Evolutionary conservation across 306 rosid genomes (phyloP), one percentile per base, ranked within the genome.

Genomic region (Gastrolobium bilobum): DNA sequence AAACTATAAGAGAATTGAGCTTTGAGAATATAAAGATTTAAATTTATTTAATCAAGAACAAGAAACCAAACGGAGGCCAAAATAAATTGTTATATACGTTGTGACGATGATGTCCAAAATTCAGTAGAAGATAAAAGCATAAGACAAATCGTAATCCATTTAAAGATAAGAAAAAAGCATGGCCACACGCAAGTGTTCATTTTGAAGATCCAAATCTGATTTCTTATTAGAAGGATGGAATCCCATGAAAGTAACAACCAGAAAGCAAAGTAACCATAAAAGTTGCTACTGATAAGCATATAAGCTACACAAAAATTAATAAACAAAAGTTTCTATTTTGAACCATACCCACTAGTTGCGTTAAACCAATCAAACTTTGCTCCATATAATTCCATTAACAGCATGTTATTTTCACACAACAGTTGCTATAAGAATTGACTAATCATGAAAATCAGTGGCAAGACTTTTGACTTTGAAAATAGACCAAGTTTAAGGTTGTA

Each of bases 191-290:
- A 79, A 34, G 53, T 74, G 52, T 81, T 71, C 68, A 65, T 71
- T 43, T 43, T 20, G 59, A 78, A 77, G 75, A 85, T 81, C 88
- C 81, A 73, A 85, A 78, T 81, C 81, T 78, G n/a, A 73, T 52
- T 61, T 73, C 68, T 35, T 53, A 61, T 79, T 84, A 58, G 72
- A 78, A 71, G 20, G 29, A 79, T 74, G 67, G 51, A 82, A 83
- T 81, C 84, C 53, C 51, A 40, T 66, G 78, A 73, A 87, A 82
- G 80, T 54, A 79, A 82, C 84, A 82, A 47, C 57, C 79, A 50
- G 29, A 68, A 62, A 56, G 75, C 48, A 11, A 44, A 70, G 71
- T 72, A 76, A 51, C 79, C 81, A 80, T 73, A 57, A 59, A 73
- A 71, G 54, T 68, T 61, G 65, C 63, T 10, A 35, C 10, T 77